These are phyloP conservation scores for Boletus rubroflammeus DNA, from an alignment of 768 basidiomycete genomes.

Conservation along the genomic window DNA sequence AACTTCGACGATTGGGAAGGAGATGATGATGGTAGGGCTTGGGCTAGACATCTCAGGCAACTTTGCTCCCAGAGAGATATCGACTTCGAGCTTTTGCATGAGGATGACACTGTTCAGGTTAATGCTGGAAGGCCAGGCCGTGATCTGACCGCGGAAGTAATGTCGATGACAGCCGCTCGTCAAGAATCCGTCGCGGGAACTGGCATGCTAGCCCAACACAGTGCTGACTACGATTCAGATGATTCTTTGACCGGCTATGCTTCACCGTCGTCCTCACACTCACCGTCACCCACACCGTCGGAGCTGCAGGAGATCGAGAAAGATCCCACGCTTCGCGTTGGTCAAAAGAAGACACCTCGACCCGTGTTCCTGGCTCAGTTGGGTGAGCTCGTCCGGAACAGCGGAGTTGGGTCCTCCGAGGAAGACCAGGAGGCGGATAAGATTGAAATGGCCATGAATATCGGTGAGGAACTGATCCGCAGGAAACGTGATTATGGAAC, in stretches of 20 bases:
- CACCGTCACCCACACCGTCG: conserved; percentile 75
- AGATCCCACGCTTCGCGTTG: conserved; percentile 77
- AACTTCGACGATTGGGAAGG: conserved; percentile 86
- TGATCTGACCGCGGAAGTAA: conserved; percentile 18
- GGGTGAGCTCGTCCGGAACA: conserved; percentile 66
- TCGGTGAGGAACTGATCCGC: conserved; percentile 80
- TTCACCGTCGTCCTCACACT: conserved; percentile 61
- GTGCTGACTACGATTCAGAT: conserved; percentile 65
- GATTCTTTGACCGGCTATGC: conserved; percentile 79
- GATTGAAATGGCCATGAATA: conserved; percentile 74
- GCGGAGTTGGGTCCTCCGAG: conserved; percentile 47
- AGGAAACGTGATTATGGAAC: conserved; percentile 81
- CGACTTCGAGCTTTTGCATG: conserved; percentile 38
- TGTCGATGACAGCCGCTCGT: neutral
- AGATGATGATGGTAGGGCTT: conserved; percentile 56
- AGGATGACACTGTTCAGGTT: neutral
- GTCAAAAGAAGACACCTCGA: conserved; percentile 62
- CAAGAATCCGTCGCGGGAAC: neutral
- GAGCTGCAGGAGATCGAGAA: conserved; percentile 81
- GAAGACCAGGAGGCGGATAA: conserved; percentile 67
- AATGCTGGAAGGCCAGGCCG: conserved; percentile 4
- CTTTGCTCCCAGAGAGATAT: conserved; percentile 50
- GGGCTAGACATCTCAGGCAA: conserved; percentile 59
- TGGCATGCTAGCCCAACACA: conserved; percentile 9
- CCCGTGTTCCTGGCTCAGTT: conserved; percentile 92